A percentile compares a stretch with the other conserved stretches of the same genome.
Evolutionary conservation across 192 early-diverging fungal genomes (phyloP).

Genomic region (Backusella morwellensis): DNA sequence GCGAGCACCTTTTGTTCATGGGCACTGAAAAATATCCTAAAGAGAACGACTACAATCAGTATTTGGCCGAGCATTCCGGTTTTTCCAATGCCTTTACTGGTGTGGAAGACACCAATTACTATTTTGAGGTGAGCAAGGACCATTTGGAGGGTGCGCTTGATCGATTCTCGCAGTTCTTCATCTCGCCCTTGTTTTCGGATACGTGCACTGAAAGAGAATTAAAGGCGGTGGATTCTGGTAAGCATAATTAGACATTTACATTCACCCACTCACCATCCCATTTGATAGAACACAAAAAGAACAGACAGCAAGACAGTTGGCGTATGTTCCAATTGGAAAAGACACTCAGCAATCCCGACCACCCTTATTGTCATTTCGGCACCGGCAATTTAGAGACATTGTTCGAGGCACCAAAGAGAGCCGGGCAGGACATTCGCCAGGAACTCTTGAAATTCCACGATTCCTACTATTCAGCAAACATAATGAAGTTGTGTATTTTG

Average conservation of each 20-base stretch:
- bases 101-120: conserved; percentile 81
- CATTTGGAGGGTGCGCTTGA: conserved; percentile 57
- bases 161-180: conserved; percentile 90
- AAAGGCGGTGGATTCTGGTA: conserved; percentile 86
- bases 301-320: conserved; percentile 87
- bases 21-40: conserved; percentile 68
- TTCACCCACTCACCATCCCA: no score
- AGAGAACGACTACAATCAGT: conserved; percentile 83
- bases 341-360: conserved; percentile 65
- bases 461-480: conserved; percentile 90
- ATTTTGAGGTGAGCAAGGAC: conserved; percentile 72
- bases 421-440: conserved; percentile 79
- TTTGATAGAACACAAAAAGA: conserved; percentile 81
- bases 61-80: conserved; percentile 69
- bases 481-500: conserved; percentile 89
- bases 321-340: conserved; percentile 86
- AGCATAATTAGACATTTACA: not conserved
- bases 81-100: conserved; percentile 79
- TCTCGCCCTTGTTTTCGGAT: conserved; percentile 81
- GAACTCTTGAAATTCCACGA: conserved; percentile 84
- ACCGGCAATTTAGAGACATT: conserved; percentile 90
- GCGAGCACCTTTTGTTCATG: conserved; percentile 75
- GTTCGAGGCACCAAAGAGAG: conserved; percentile 53
- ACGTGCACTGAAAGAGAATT: conserved; percentile 91
- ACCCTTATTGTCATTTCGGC: conserved; percentile 88